A percentile compares a stretch with the other conserved stretches of the same genome.
phyloP scores from a whole-genome alignment of 805 yeast species.

The Metschnikowia similis region DNA sequence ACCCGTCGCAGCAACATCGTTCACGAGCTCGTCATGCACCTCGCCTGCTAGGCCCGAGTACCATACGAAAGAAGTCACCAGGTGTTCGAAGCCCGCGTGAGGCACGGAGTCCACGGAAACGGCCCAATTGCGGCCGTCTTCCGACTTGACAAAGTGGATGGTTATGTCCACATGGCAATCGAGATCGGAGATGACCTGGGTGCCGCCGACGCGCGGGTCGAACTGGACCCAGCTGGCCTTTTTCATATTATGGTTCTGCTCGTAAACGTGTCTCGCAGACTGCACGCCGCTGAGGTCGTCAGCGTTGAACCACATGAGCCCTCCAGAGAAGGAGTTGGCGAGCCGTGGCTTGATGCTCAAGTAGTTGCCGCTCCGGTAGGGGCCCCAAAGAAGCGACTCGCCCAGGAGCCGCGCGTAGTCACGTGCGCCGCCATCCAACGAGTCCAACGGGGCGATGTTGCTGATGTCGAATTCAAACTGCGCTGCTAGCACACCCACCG shows the following conservation, averaged over 20 bases:
- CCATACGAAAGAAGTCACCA: slow-evolving; percentile 64
- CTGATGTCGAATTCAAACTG: slow-evolving; percentile 14
- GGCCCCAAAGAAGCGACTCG: slow-evolving; percentile 68
- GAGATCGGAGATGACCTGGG: slow-evolving; percentile 65
- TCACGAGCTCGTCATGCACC: slow-evolving; percentile 18
- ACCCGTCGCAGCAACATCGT: slow-evolving; percentile 17
- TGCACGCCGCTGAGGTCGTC: slow-evolving; percentile 52
- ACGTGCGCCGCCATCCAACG: not conserved
- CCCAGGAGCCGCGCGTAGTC: slow-evolving; percentile 4
- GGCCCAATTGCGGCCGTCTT: slow-evolving; percentile 76
- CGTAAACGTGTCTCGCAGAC: slow-evolving; percentile 68
- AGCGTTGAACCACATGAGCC: slow-evolving; percentile 83
- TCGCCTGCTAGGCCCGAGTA: slow-evolving; percentile 67
- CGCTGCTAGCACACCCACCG: not conserved
- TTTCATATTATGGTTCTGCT: slow-evolving; percentile 63
- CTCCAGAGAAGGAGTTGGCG: slow-evolving; percentile 71
- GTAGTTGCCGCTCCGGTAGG: slow-evolving; percentile 83
- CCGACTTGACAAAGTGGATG: slow-evolving; percentile 71
- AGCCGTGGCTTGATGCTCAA: slow-evolving; percentile 80
- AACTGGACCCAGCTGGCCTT: slow-evolving; percentile 83
- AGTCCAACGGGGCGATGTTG: slow-evolving; percentile 4
- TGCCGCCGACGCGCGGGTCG: slow-evolving; percentile 87
- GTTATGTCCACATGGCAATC: slow-evolving; percentile 59
- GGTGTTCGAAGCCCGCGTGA: slow-evolving; percentile 41
- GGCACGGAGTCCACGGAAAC: slow-evolving; percentile 67